Percentiles rank a stretch among this genome's conserved stretches.
Conservation (phyloP, 495 filamentous ascomycete genomes). For the Wilcoxina mikolae region DNA sequence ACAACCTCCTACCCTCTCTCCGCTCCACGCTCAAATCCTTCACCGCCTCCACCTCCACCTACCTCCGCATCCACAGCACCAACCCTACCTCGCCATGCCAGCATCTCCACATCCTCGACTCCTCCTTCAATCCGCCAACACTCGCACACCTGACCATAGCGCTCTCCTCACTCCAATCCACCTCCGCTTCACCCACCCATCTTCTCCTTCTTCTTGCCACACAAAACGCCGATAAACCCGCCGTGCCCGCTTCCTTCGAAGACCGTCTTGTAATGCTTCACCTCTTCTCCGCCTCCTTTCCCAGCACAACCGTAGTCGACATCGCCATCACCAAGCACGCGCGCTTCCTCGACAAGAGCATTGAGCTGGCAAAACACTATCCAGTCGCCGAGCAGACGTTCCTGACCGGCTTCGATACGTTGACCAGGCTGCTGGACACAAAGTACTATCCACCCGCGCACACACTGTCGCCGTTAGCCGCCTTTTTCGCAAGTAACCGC, state of each 20-base stretch:
- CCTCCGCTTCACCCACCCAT: neutral
- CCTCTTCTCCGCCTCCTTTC: conserved; percentile 54
- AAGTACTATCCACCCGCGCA: conserved; percentile 63
- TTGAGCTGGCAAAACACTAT: conserved; percentile 33
- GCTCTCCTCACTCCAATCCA: conserved; percentile 36
- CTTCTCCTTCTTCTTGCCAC: conserved; percentile 71
- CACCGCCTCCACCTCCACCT: conserved; percentile 3
- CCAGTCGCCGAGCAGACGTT: conserved; percentile 47
- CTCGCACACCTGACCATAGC: conserved; percentile 67
- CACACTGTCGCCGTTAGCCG: conserved; percentile 42
- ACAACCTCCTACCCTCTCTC: conserved; percentile 7
- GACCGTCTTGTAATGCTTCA: conserved; percentile 69
- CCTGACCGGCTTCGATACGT: conserved; percentile 74
- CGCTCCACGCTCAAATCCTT: conserved; percentile 11
- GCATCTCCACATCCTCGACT: conserved; percentile 72
- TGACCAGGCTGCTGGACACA: conserved; percentile 64
- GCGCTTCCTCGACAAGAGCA: conserved; percentile 44
- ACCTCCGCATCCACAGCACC: conserved; percentile 3
- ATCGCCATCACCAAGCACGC: conserved; percentile 53
- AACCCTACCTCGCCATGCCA: neutral
- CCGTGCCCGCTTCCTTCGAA: conserved; percentile 67
- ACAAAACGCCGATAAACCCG: conserved; percentile 86
- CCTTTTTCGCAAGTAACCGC: conserved; percentile 53
- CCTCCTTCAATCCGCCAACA: conserved; percentile 89
- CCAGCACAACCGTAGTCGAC: conserved; percentile 39